phyloP scores from a whole-genome alignment of 2,329 filamentous ascomycete genomes.

The Endoconidiophora polonica region DNA sequence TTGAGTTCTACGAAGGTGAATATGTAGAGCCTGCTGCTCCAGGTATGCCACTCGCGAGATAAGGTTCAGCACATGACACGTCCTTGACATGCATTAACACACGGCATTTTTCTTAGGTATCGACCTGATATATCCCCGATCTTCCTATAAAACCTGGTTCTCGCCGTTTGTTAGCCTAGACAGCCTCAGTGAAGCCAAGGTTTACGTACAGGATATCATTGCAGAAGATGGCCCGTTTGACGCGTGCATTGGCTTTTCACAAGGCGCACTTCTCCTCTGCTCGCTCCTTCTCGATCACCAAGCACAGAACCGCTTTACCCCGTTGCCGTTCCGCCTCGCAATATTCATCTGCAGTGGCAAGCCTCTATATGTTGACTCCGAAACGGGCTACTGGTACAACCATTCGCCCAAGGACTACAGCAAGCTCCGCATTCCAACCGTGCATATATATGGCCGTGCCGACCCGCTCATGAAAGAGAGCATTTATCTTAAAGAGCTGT shows the following conservation, averaged over 20 bases:
- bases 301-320: background rate
- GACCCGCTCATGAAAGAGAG: slow-evolving; percentile 1
- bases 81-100: background rate
- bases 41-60: background rate
- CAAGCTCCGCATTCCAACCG: slow-evolving; percentile 6
- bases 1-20: slow-evolving; percentile 4
- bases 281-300: slow-evolving; percentile 1
- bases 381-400: background rate
- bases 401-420: background rate
- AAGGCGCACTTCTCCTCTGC: slow-evolving; percentile 12
- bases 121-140: background rate
- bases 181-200: slow-evolving; percentile 2
- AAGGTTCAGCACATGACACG: too few relatives aligned
- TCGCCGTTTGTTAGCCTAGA: background rate
- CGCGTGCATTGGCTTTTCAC: slow-evolving; percentile 15
- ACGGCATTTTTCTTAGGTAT: background rate
- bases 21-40: background rate
- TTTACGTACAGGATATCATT: slow-evolving; percentile 8
- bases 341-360: slow-evolving; percentile 7
- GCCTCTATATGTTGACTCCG: background rate
- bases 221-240: slow-evolving; percentile 15
- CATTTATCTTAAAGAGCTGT: background rate
- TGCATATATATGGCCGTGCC: slow-evolving; percentile 2
- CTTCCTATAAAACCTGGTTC: slow-evolving; percentile 6
- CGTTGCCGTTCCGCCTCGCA: slow-evolving; percentile 2